Evolutionary conservation across 768 basidiomycete species (phyloP), one percentile per base, ranked within the genome.

Genomic region (Collybia mongolica): DNA sequence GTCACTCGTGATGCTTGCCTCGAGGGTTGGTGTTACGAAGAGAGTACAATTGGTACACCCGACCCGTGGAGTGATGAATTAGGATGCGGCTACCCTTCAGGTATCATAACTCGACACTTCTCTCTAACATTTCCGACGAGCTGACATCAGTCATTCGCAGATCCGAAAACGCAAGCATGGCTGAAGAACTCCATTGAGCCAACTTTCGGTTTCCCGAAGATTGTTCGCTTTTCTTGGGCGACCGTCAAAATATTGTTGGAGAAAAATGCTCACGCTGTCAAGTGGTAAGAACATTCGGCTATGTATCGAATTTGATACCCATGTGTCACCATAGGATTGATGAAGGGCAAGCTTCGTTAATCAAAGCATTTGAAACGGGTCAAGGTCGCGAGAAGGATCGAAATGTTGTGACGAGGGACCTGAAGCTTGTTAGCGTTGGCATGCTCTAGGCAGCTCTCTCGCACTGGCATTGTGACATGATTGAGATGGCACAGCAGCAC

Each of bases 171-270:
- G 0, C 82, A 93, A 60, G 82, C 82, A 0, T 98, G 93, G 91
- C 73, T 99, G 11, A 80, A 80, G 56, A 64, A 73, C 1, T 77
- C 87, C 0, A 60, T 98, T 11, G 86, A 98, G 48, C 88, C 86
- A 1, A 87, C 92, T 2, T 99, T 99, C 63, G 97, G 97, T 4
- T 96, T 83, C 60, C 96, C 96, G 0, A 87, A 83, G 15, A 68
- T 98, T 35, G 95, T 84, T 2, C 83, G 97, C 15, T 98, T 98
- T 70, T 93, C 90, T 1, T 99, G 97, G 97, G 84, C 90, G 2
- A 97, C 97, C 0, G 84, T 95, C 53, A 94, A 93, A 62, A 79
- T 90, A 1, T 65, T 84, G 2, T 70, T 99, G 14, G 93, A 96
- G 44, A 90, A 90, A 61, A 72, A 82, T 35, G 96, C 81, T 0